Percentiles rank a stretch among this genome's conserved stretches.
These are phyloP conservation scores for Aspergillus cavernicola DNA, from an alignment of 495 filamentous ascomycete genomes.

Conservation along the genomic window DNA sequence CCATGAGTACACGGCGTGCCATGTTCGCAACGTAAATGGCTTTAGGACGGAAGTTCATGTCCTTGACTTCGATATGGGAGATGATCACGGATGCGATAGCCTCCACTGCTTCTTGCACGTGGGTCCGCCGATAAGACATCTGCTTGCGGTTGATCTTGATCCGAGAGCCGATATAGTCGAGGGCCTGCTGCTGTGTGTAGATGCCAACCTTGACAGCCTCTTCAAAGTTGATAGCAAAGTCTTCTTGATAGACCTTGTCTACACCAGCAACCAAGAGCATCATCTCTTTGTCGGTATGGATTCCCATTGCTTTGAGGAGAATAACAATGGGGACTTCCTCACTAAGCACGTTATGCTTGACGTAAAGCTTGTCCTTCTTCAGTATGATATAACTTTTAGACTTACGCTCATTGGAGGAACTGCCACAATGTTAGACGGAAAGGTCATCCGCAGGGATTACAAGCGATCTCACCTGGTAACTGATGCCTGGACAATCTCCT, in stretches of 20 bases:
- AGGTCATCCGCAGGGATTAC: not conserved
- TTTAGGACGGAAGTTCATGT: constrained; percentile 90
- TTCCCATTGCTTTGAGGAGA: constrained; percentile 87
- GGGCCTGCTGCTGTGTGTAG: constrained; percentile 87
- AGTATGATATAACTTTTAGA: constrained; percentile 93
- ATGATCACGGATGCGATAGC: constrained; percentile 87
- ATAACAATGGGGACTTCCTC: constrained; percentile 92
- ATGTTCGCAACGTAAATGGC: constrained; percentile 94
- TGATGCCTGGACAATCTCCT: constrained; percentile 87
- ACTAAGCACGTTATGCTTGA: constrained; percentile 88
- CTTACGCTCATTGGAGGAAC: constrained; percentile 94
- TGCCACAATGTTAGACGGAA: constrained; percentile 27
- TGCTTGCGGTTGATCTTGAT: constrained; percentile 78
- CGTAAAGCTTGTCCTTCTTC: constrained; percentile 84
- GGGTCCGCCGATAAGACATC: constrained; percentile 55
- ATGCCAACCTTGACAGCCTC: constrained; percentile 77
- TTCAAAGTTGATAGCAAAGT: constrained; percentile 91
- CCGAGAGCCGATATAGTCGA: constrained; percentile 81
- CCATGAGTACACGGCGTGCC: constrained; percentile 91
- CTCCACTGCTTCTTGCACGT: constrained; percentile 85
- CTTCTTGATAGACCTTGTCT: constrained; percentile 84
- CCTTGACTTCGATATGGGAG: constrained; percentile 85
- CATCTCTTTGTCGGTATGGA: constrained; percentile 92
- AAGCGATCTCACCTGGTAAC: constrained; percentile 62
- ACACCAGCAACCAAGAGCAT: constrained; percentile 79